These are phyloP conservation scores for Solanum tarijense DNA, from an alignment of 257 asterid species.

Conservation along the genomic window DNA sequence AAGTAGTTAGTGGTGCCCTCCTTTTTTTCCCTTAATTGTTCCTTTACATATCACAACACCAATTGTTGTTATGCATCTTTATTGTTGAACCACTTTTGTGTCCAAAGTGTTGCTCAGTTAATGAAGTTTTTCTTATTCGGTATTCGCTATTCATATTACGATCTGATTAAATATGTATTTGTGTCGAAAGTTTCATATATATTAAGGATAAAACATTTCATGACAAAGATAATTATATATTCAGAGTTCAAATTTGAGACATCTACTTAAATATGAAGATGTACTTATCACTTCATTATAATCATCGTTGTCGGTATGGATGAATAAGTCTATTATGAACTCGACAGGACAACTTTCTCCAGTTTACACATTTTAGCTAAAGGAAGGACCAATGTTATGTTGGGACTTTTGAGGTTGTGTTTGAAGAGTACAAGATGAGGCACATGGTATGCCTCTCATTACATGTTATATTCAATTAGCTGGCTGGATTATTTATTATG, in stretches of 20 bases:
- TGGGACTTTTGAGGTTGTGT: background rate
- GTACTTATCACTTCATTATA: background rate
- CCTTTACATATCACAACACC: background rate
- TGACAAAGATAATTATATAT: background rate
- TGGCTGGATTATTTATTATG: background rate
- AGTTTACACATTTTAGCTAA: background rate
- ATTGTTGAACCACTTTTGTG: background rate
- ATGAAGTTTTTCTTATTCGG: background rate
- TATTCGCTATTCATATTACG: background rate
- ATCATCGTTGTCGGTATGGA: background rate
- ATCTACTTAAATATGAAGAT: background rate
- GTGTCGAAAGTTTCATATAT: background rate
- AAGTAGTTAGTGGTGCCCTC: background rate
- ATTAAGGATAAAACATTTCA: background rate
- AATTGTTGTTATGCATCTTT: background rate
- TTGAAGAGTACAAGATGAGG: background rate
- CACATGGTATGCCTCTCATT: background rate
- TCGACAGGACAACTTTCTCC: background rate
- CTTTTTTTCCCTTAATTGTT: background rate
- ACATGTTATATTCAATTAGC: background rate
- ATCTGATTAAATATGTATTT: background rate
- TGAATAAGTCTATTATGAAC: background rate
- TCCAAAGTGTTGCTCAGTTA: background rate
- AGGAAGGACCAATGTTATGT: background rate
- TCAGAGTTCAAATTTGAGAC: background rate